A percentile compares a stretch with the other conserved stretches of the same genome.
These are phyloP conservation scores for Saturnispora dispora DNA, from an alignment of 805 yeast species.

Conservation along the genomic window DNA sequence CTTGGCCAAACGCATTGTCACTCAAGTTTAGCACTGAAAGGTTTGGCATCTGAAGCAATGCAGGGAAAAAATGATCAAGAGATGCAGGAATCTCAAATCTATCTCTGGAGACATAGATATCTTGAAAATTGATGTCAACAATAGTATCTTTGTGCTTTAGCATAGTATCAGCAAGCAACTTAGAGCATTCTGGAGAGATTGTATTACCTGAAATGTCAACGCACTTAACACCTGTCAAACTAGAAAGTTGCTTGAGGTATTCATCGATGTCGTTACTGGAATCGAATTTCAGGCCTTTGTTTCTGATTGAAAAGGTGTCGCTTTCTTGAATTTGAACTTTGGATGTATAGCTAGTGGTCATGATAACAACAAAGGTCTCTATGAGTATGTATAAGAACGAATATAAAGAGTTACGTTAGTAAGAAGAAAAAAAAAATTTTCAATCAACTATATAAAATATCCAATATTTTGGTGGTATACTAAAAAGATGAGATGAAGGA, in stretches of 20 bases:
- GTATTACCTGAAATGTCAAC: constrained; percentile 90
- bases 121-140: constrained; percentile 75
- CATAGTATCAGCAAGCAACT: constrained; percentile 52
- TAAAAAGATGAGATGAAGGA: background rate
- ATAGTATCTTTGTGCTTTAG: constrained; percentile 35
- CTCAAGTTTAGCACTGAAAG: constrained; percentile 71
- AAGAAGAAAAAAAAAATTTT: background rate
- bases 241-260: constrained; percentile 48
- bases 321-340: constrained; percentile 35
- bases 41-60: constrained; percentile 57
- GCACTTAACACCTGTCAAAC: constrained; percentile 33
- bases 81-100: constrained; percentile 91
- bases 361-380: constrained; percentile 6
- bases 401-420: background rate
- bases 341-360: constrained; percentile 29
- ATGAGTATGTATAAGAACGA: background rate
- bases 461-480: background rate
- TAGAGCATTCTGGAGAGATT: constrained; percentile 83
- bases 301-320: constrained; percentile 54
- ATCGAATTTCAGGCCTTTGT: constrained; percentile 71
- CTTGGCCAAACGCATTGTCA: constrained; percentile 95
- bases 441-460: background rate
- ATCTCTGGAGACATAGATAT: constrained; percentile 88
- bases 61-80: constrained; percentile 61
- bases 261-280: constrained; percentile 63